Evolutionary conservation across 108 stramenopile genomes (phyloP).

Genomic region (Cyclotella atomus): DNA sequence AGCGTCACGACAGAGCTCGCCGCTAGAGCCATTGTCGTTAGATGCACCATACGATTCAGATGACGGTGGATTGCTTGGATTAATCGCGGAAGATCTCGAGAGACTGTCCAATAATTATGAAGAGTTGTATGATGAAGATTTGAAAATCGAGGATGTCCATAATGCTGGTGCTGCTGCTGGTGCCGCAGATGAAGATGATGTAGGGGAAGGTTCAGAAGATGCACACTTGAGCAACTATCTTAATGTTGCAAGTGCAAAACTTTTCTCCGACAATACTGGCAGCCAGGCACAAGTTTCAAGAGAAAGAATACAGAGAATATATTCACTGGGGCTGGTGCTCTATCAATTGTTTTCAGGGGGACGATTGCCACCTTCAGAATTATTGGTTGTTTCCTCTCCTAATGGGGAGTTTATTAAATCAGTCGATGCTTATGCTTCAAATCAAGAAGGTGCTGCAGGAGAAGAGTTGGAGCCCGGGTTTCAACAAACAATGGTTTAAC

Average conservation of each 20-base stretch:
- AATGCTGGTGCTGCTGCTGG: not conserved
- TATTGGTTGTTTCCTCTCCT: not conserved
- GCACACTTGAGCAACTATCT: too few relatives aligned
- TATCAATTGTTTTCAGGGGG: slow-evolving; percentile 19
- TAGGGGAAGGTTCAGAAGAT: not conserved
- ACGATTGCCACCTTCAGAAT: not conserved
- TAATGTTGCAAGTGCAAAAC: not conserved
- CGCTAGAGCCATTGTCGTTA: too few relatives aligned
- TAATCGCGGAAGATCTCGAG: not conserved
- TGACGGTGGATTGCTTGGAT: too few relatives aligned
- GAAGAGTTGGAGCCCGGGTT: too few relatives aligned
- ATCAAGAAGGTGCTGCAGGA: not conserved
- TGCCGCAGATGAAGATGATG: not conserved
- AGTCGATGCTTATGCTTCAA: not conserved
- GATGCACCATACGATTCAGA: too few relatives aligned
- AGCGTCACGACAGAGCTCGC: too few relatives aligned
- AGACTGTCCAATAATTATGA: too few relatives aligned
- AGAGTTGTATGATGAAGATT: too few relatives aligned
- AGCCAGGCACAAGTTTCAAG: not conserved
- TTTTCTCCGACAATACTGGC: not conserved
- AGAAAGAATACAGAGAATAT: not conserved
- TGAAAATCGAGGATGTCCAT: too few relatives aligned
- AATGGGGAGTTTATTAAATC: not conserved
- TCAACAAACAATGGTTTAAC: too few relatives aligned
- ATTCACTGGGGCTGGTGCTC: slow-evolving; percentile 12